Base-by-base conservation (phyloP, 169 alveolate species). In the Toxoplasma gondii region DNA sequence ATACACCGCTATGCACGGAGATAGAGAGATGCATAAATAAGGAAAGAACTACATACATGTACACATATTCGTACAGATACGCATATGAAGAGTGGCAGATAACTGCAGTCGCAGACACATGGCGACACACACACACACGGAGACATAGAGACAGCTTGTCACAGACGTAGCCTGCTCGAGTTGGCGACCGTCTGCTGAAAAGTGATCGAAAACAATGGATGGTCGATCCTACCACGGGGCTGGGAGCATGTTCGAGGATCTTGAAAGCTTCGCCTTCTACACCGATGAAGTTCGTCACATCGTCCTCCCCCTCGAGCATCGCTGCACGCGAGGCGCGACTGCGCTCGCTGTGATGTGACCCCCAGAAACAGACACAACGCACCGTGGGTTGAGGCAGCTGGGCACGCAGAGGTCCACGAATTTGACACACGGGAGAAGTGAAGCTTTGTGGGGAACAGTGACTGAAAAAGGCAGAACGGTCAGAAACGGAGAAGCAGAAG, bases 291-390 rank as follows among this genome's bases (percentile, higher is more conserved):
- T 54, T 36, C 49, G 39, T 44, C 43, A 53, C 90, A 12, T n/a
- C 64, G 39, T 91, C 94, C 54, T 91, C 94, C 0, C 88, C 88
- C 49, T 91, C 94, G n/a, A 43, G 54, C 27, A 82, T 31, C 54
- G 94, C 94, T 17, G 54, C 70, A 0, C 94, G 94, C 22, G 88
- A 91, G 31, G 83, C 94, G 39, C 94, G 94, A 39, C 88, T 34
- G 64, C 94, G 88, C 88, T 91, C 94, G 34, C 94, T 91, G 90
- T 69, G 67, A 49, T 12, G 12, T 16, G 22, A 22, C 1, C 0
- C 67, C 17, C 45, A n/a, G 17, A 58, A 27, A 34, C 7, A 83
- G 53, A 19, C 58, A 54, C 67, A 27, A 12, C 22, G 58, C 58
- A 12, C 58, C 58, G 12, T 12, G 58, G 12, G 12, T 49, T 4